Percentiles rank a stretch among this genome's conserved stretches.
These are phyloP conservation scores for Colletotrichum scovillei DNA, from an alignment of 2,329 filamentous ascomycete genomes.

Conservation along the genomic window DNA sequence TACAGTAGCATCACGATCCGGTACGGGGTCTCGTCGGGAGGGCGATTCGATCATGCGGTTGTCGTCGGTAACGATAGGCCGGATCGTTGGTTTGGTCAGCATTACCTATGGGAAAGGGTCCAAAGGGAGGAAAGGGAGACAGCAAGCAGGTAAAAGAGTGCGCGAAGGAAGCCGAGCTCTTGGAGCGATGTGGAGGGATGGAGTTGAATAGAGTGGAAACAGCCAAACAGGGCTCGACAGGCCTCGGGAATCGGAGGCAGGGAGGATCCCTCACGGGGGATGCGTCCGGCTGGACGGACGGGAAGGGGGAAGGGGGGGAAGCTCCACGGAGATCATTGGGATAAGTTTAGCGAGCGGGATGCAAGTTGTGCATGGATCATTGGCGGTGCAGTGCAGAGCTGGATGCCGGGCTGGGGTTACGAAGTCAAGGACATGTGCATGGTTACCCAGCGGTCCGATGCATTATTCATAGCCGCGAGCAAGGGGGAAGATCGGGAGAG, in stretches of 20 bases:
- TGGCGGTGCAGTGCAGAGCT: conserved; percentile 10
- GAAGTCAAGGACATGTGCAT: neutral
- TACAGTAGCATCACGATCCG: neutral
- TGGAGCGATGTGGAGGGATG: neutral
- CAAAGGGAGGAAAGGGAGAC: neutral
- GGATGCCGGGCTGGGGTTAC: neutral
- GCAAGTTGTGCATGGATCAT: conserved; percentile 25
- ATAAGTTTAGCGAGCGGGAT: conserved; percentile 22
- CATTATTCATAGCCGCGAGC: neutral
- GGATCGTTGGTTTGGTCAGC: neutral
- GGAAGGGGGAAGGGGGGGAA: neutral
- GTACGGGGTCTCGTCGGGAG: neutral
- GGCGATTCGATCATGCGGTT: neutral
- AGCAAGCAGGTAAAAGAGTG: neutral
- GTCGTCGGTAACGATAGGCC: neutral
- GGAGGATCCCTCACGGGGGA: conserved; percentile 18
- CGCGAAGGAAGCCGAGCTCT: too few species aligned
- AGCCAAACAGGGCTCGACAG: neutral
- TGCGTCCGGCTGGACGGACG: conserved; percentile 20
- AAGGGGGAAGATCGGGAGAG: neutral
- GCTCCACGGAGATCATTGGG: neutral
- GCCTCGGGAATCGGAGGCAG: neutral
- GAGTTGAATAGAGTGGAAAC: neutral
- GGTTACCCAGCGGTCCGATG: neutral
- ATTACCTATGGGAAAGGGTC: neutral